Percentiles rank a stretch among this genome's conserved stretches.
These are phyloP conservation scores for Vaccinium corymbosum DNA, from an alignment of 148 eudicot genomes.

Conservation along the genomic window DNA sequence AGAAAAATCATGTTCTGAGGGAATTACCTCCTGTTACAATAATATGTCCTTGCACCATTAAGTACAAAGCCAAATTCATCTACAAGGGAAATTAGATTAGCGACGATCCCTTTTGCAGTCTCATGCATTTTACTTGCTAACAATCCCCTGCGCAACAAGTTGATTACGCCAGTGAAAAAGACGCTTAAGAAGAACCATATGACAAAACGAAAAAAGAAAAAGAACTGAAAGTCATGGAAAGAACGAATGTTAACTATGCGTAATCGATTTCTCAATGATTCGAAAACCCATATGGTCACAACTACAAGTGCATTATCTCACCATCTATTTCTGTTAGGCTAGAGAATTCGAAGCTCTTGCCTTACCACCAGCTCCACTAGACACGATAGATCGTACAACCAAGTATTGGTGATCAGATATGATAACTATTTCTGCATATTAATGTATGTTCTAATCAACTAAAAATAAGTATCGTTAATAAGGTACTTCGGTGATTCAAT, in stretches of 20 bases:
- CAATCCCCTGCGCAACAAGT: constrained; percentile 64
- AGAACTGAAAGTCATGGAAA: neutral
- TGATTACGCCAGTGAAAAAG: neutral
- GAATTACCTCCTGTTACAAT: constrained; percentile 75
- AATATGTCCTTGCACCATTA: constrained; percentile 90
- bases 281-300: neutral
- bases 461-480: neutral
- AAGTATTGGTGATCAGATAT: neutral
- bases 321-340: no score
- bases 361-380: neutral
- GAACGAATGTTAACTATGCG: neutral
- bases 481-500: neutral
- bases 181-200: neutral
- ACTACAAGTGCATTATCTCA: neutral
- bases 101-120: constrained; percentile 86
- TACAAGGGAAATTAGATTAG: constrained; percentile 69
- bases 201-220: neutral
- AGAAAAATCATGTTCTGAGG: neutral
- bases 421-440: neutral
- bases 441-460: neutral
- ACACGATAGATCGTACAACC: neutral
- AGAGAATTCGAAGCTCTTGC: no score
- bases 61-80: constrained; percentile 75
- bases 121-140: constrained; percentile 82
- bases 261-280: neutral